Conservation (phyloP, 2,329 filamentous ascomycete species). For the Albifimbria verrucaria region DNA sequence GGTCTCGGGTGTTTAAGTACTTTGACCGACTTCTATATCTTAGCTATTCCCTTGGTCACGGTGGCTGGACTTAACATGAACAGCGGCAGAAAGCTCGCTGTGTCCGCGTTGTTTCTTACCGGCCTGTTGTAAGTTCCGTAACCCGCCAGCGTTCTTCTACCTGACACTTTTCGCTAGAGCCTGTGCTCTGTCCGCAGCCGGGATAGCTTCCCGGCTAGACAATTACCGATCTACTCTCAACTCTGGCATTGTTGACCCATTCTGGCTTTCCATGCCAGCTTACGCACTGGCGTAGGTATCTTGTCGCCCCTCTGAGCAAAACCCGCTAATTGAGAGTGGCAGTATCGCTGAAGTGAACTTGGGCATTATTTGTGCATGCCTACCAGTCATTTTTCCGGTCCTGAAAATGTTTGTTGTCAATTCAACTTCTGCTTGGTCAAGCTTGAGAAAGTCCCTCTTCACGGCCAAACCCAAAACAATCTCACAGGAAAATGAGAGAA, state of each 20-base stretch:
- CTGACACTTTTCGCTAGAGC: neutral
- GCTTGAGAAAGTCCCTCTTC: neutral
- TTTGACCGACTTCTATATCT: neutral
- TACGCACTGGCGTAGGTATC: constrained; percentile 3
- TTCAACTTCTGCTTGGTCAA: neutral
- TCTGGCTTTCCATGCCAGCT: neutral
- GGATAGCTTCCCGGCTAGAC: neutral
- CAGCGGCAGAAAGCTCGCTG: neutral
- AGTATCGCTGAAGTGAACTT: constrained; percentile 2
- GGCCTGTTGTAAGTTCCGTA: constrained; percentile 2
- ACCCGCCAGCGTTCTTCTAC: too few species aligned
- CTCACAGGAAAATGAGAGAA: too few species aligned
- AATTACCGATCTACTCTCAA: neutral
- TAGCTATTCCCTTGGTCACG: neutral
- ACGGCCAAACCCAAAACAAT: too few species aligned
- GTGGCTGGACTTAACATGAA: neutral
- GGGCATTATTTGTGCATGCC: constrained; percentile 1
- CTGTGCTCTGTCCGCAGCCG: neutral
- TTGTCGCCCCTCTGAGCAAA: neutral
- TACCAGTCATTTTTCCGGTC: neutral
- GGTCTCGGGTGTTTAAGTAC: neutral
- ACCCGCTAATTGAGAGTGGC: neutral
- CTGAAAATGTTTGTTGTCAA: neutral
- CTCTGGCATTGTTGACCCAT: neutral
- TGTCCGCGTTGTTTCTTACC: neutral